Evolutionary conservation across 805 yeast species (phyloP), one percentile per base, ranked within the genome.

Genomic region (Jamesozyma hellenica): DNA sequence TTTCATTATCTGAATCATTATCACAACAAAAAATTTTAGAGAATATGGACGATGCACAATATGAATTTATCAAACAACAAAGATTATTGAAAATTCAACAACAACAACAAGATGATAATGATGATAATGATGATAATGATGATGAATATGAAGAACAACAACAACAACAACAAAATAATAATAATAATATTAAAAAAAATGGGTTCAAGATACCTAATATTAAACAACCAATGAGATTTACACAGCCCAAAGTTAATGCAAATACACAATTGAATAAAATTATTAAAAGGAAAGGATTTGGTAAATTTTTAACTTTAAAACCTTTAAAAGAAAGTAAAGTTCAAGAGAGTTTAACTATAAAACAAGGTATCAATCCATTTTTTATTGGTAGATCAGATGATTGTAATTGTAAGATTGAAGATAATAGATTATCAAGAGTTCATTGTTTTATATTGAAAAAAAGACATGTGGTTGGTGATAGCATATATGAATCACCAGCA

Each of bases 381-480:
- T 69, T 78, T 41, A 71, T 90, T 40, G 97, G 98, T 1, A 66
- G 97, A 28, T 71, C 74, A 17, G 74, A 69, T 16, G 73, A 69
- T 3, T 73, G 83, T 43, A 77, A 82, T 53, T 70, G 74, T 27
- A 66, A 66, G 32, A 72, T 84, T 14, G 65, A 72, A 26, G 96
- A 88, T 48, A 81, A 72, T 49, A 63, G 96, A 34, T 71, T 90
- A 50, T 88, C 96, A 2, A 83, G 86, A 47, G 68, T 79, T 1
- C 97, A 92, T 60, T 87, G 96, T 58, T 63, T 77, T 25, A 65
- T 90, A 12, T 51, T 68, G 40, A 75, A 75, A 51, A 72, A 76
- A 43, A 66, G 86, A 42, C 85, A 80, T 52, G 77, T 77, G 0
- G 71, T 75, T 3, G 71, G 72, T 12, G 64, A 67, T 25, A 67